Percentiles rank a stretch among this genome's conserved stretches.
phyloP scores from a whole-genome alignment of 2,329 filamentous ascomycete genomes.

The Trichoderma semiorbis region DNA sequence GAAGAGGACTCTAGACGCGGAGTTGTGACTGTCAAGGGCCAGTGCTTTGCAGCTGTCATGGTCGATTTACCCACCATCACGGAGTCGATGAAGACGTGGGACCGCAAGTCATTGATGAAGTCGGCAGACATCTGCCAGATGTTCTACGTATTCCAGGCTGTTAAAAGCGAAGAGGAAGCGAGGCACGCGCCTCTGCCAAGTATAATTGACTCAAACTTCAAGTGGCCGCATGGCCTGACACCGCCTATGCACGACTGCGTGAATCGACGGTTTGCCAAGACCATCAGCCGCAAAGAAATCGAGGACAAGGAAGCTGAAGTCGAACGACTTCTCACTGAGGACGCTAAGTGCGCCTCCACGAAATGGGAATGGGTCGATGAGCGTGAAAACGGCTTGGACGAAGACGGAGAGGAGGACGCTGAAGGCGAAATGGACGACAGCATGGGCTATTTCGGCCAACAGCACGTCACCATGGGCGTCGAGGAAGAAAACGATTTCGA shows the following conservation, averaged over 20 bases:
- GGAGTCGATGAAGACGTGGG: constrained; percentile 92
- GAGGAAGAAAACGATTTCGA: constrained; percentile 47
- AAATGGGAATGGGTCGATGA: constrained; percentile 64
- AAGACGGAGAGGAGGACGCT: constrained; percentile 47
- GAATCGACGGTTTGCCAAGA: constrained; percentile 78
- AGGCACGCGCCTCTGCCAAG: constrained; percentile 63
- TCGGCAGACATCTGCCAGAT: constrained; percentile 86
- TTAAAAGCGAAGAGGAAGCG: constrained; percentile 64
- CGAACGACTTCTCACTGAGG: constrained; percentile 67
- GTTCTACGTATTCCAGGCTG: constrained; percentile 71
- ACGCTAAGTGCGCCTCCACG: constrained; percentile 58
- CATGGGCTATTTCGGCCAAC: constrained; percentile 37
- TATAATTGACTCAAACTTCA: constrained; percentile 65
- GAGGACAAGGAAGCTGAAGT: constrained; percentile 81
- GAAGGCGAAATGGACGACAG: constrained; percentile 49
- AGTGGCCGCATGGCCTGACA: constrained; percentile 82
- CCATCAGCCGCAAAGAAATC: constrained; percentile 77
- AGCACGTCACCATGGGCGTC: constrained; percentile 28
- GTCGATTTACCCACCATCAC: constrained; percentile 84
- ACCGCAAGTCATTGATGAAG: constrained; percentile 83
- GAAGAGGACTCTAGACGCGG: constrained; percentile 70
- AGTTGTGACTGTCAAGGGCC: constrained; percentile 64
- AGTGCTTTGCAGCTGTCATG: constrained; percentile 71
- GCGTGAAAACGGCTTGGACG: constrained; percentile 38
- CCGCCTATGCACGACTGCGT: constrained; percentile 84